Evolutionary conservation across 768 basidiomycete species (phyloP).

Genomic region (Russula ochroleuca): DNA sequence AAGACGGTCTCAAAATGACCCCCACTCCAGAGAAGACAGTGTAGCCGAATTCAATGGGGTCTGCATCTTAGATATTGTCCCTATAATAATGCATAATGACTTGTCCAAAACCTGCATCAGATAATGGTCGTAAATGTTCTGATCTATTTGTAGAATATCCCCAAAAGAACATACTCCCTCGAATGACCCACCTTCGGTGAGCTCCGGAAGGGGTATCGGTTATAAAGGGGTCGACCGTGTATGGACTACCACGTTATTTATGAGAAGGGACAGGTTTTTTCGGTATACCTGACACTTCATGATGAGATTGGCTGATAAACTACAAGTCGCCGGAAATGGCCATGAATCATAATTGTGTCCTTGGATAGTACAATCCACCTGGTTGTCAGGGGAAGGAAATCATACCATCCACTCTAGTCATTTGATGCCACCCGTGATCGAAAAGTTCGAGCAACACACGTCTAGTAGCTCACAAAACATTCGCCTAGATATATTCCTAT

Average conservation of each 20-base stretch:
- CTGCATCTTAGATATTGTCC: neutral
- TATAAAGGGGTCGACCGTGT: neutral
- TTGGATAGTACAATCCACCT: neutral
- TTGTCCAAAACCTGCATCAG: too few species aligned
- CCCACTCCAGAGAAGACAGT: neutral
- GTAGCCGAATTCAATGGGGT: neutral
- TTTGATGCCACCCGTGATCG: neutral
- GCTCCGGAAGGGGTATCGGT: too few species aligned
- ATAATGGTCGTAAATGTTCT: too few species aligned
- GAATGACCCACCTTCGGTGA: too few species aligned
- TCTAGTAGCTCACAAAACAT: neutral
- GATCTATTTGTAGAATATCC: too few species aligned
- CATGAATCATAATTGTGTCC: neutral
- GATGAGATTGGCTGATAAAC: neutral
- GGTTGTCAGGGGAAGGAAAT: neutral
- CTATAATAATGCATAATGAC: too few species aligned
- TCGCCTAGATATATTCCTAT: conserved; percentile 4
- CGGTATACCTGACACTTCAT: neutral
- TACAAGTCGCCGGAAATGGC: neutral
- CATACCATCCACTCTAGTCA: neutral
- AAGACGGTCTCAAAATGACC: neutral
- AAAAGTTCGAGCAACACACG: neutral
- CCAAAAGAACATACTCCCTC: too few species aligned
- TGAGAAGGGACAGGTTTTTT: neutral
- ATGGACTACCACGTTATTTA: too few species aligned